Percentiles rank a stretch among this genome's conserved stretches.
Evolutionary conservation across 139 green algal species (phyloP).

Genomic region (Chlorella sp.): DNA sequence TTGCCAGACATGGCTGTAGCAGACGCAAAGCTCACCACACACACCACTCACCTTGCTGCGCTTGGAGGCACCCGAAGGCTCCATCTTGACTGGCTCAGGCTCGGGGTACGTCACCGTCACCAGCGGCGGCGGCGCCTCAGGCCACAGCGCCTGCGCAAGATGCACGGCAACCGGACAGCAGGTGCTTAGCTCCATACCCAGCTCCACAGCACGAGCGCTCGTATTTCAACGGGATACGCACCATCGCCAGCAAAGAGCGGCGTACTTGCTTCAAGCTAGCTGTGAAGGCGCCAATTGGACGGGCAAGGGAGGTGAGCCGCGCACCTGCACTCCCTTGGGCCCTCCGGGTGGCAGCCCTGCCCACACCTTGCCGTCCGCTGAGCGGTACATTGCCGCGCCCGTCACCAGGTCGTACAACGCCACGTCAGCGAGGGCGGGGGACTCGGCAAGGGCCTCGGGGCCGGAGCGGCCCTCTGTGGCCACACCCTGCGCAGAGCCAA

Average conservation of each 20-base stretch:
- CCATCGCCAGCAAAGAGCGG: no score
- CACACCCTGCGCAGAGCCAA: no score
- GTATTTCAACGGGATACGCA: no score
- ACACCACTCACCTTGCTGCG: neutral
- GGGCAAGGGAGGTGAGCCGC: no score
- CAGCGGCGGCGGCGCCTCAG: slow-evolving; percentile 11
- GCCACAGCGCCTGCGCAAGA: slow-evolving; percentile 13
- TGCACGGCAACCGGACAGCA: neutral
- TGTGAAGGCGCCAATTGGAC: no score
- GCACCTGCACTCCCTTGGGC: no score
- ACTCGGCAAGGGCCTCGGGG: neutral
- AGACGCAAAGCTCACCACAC: no score
- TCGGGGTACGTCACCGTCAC: slow-evolving; percentile 17
- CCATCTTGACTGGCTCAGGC: neutral
- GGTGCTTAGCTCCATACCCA: no score
- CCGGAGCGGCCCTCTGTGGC: neutral
- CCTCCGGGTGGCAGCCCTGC: neutral
- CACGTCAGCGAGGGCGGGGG: neutral
- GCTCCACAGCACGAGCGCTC: no score
- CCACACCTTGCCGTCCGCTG: slow-evolving; percentile 6
- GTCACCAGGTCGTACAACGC: slow-evolving; percentile 13
- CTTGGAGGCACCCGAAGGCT: neutral
- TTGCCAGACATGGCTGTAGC: no score
- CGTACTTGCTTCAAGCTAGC: no score
- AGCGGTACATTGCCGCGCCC: slow-evolving; percentile 2